phyloP scores from a whole-genome alignment of 768 basidiomycete genomes.

The Lyophyllum semitale region DNA sequence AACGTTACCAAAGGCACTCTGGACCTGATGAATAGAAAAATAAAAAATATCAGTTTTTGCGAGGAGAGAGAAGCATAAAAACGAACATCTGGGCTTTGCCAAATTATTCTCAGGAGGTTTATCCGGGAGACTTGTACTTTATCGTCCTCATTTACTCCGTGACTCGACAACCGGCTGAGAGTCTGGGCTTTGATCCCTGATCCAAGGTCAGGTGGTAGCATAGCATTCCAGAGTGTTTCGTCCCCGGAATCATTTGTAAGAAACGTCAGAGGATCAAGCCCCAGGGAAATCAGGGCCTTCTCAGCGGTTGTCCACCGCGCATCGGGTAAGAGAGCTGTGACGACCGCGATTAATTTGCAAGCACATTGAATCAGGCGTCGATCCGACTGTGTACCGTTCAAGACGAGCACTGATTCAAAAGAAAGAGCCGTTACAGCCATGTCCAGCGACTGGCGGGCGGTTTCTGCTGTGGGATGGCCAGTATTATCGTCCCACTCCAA shows the following conservation, averaged over 20 bases:
- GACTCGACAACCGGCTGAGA: slow-evolving; percentile 36
- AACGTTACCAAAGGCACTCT: slow-evolving; percentile 40
- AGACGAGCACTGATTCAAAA: slow-evolving; percentile 66
- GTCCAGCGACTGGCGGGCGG: slow-evolving; percentile 69
- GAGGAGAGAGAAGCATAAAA: neutral
- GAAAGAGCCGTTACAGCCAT: slow-evolving; percentile 62
- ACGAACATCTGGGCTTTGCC: slow-evolving; percentile 72
- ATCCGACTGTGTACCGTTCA: slow-evolving; percentile 67
- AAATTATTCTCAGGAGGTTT: slow-evolving; percentile 57
- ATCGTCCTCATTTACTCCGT: slow-evolving; percentile 9
- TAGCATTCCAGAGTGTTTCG: slow-evolving; percentile 39
- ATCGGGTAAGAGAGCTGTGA: slow-evolving; percentile 40
- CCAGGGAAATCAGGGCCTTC: slow-evolving; percentile 62
- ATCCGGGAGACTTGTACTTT: slow-evolving; percentile 26
- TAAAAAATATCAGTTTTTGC: neutral
- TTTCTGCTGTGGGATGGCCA: slow-evolving; percentile 56
- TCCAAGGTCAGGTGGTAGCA: slow-evolving; percentile 43
- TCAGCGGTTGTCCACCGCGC: slow-evolving; percentile 62
- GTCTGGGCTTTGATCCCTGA: slow-evolving; percentile 68
- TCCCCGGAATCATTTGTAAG: slow-evolving; percentile 31
- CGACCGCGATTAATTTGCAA: slow-evolving; percentile 44
- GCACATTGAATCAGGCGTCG: slow-evolving; percentile 64
- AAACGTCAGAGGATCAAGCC: slow-evolving; percentile 65
- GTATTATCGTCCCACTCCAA: slow-evolving; percentile 49
- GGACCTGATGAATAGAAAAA: slow-evolving; percentile 52